phyloP scores from a whole-genome alignment of 306 rosid species.

The Glycine soja region DNA sequence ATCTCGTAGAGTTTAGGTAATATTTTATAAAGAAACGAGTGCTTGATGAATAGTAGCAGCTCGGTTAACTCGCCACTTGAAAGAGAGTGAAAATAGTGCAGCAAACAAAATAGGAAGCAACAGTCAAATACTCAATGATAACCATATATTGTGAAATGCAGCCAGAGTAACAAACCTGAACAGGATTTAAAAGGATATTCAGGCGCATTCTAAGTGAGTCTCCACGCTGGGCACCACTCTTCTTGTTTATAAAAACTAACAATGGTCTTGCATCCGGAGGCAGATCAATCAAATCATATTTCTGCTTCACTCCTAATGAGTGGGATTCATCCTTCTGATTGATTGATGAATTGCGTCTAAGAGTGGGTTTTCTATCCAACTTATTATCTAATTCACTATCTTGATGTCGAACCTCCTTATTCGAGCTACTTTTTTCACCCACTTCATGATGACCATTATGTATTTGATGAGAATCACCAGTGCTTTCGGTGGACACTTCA shows the following conservation, averaged over 20 bases:
- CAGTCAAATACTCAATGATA: conserved; percentile 23
- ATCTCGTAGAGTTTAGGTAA: conserved; percentile 14
- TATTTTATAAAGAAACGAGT: conserved; percentile 27
- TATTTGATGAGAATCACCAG: conserved; percentile 62
- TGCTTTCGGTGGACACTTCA: conserved; percentile 76
- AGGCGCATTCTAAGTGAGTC: conserved; percentile 84
- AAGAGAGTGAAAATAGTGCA: conserved; percentile 24
- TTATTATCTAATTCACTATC: conserved; percentile 65
- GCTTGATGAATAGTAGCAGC: conserved; percentile 15
- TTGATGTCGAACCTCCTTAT: conserved; percentile 64
- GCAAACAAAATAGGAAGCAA: conserved; percentile 31
- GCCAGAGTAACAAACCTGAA: conserved; percentile 74
- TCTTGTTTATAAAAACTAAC: conserved; percentile 93
- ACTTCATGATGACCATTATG: conserved; percentile 67
- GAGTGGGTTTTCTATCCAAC: conserved; percentile 64
- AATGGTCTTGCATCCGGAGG: conserved; percentile 93
- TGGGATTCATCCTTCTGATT: conserved; percentile 77
- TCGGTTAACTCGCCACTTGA: conserved; percentile 23
- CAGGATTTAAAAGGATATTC: conserved; percentile 86
- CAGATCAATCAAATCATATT: conserved; percentile 77
- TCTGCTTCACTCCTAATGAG: conserved; percentile 65
- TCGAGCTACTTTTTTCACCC: conserved; percentile 61
- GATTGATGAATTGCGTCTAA: conserved; percentile 60
- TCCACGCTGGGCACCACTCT: conserved; percentile 99
- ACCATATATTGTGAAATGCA: conserved; percentile 37